Conservation (phyloP, 495 filamentous ascomycete genomes). For the Hypoxylon fuscum region DNA sequence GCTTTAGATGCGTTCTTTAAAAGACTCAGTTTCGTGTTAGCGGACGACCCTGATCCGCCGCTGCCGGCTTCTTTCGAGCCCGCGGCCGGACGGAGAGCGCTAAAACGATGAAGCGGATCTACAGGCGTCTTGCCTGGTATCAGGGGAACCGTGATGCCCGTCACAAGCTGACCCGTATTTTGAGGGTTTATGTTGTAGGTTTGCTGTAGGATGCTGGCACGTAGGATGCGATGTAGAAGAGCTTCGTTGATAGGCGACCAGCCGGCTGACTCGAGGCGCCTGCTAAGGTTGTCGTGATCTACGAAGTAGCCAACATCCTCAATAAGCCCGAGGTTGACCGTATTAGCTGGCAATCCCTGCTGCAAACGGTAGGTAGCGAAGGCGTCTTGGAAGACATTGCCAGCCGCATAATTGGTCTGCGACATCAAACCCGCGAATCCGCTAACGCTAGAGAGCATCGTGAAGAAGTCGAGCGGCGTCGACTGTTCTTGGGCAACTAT, state of each 20-base stretch:
- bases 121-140: not conserved
- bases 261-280: not conserved
- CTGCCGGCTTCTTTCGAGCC: not conserved
- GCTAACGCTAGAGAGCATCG: slow-evolving; percentile 65
- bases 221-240: not conserved
- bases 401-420: slow-evolving; percentile 70
- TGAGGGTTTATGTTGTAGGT: not conserved
- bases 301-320: slow-evolving; percentile 58
- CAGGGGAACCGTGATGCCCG: not conserved
- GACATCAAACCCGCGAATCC: slow-evolving; percentile 61
- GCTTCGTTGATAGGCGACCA: slow-evolving; percentile 2
- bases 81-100: not conserved
- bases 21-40: not conserved
- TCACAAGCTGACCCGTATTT: not conserved
- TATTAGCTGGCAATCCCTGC: slow-evolving; percentile 52
- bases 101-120: slow-evolving; percentile 1
- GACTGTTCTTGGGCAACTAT: slow-evolving; percentile 47
- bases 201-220: slow-evolving; percentile 1
- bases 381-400: slow-evolving; percentile 66
- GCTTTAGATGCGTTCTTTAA: not conserved
- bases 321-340: slow-evolving; percentile 62
- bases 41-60: not conserved
- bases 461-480: slow-evolving; percentile 68
- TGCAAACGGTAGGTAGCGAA: slow-evolving; percentile 53
- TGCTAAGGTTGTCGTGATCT: slow-evolving; percentile 1